Evolutionary conservation across 805 yeast species (phyloP).

Genomic region (Hanseniaspora clermontiae): DNA sequence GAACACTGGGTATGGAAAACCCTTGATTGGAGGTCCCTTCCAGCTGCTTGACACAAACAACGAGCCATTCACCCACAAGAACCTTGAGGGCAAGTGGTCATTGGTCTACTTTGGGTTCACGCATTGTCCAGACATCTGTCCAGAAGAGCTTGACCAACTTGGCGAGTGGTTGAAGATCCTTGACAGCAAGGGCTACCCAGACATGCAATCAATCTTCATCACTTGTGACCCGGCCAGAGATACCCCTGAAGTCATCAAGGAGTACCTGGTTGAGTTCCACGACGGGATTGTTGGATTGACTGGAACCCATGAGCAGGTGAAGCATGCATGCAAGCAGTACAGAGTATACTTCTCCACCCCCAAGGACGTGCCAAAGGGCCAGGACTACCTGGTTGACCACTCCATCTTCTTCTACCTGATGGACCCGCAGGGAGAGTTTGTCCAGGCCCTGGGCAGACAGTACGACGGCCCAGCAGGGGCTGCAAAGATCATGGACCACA

Average conservation of each 20-base stretch:
- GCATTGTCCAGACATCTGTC: slow-evolving; percentile 97
- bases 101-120: slow-evolving; percentile 92
- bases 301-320: slow-evolving; percentile 77
- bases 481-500: slow-evolving; percentile 60
- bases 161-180: slow-evolving; percentile 53
- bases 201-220: slow-evolving; percentile 72
- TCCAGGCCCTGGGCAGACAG: slow-evolving; percentile 89
- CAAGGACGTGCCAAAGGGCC: slow-evolving; percentile 83
- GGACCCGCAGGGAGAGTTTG: slow-evolving; percentile 97
- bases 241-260: slow-evolving; percentile 69
- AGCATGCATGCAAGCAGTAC: slow-evolving; percentile 72
- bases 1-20: slow-evolving; percentile 52
- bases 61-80: slow-evolving; percentile 58
- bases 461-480: slow-evolving; percentile 69
- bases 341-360: slow-evolving; percentile 98
- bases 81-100: slow-evolving; percentile 67
- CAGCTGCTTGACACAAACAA: slow-evolving; percentile 59
- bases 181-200: slow-evolving; percentile 41
- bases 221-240: slow-evolving; percentile 98
- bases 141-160: slow-evolving; percentile 89
- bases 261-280: slow-evolving; percentile 80
- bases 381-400: slow-evolving; percentile 92
- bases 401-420: slow-evolving; percentile 91
- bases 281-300: slow-evolving; percentile 81
- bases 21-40: slow-evolving; percentile 87